Evolutionary conservation across 1,284 basidiomycete species (phyloP), one percentile per base, ranked within the genome.

Genomic region (Termitomyces sp.): DNA sequence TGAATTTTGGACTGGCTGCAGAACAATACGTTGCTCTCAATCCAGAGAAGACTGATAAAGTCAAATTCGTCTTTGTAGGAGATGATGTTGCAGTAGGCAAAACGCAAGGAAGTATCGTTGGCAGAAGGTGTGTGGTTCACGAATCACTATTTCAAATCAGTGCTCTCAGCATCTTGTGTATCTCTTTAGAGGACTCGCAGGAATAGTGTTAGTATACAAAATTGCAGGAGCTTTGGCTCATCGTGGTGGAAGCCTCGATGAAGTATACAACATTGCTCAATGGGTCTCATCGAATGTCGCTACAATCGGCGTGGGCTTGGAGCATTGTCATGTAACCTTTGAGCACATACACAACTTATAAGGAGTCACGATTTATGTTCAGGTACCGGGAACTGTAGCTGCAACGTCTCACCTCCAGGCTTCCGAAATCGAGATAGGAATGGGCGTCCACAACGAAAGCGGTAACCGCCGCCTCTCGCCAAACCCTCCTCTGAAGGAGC

Each of bases 371-470:
- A 33, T 39, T 28, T 10, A 38, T 38, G n/a, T 19, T 10, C 52
- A 91, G 88, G 84, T 93, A 51, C 90, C 92, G 5, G 93, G 92
- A 17, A 94, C 92, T 1, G 83, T 82, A 0, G 65, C 79, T 2
- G 70, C 75, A 2, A 73, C 82, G 46, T 80, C 81, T 2, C 80
- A 87, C 65, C 75, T 95, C 6, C 73, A 74, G 7, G 65, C 71
- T 3, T 71, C 79, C 40, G 90, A 94, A 70, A 82, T 93, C 51
- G 92, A 95, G 69, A 86, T 95, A 53, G 93, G 94, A 10, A 79
- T 90, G 77, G 90, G 90, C 17, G 95, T 96, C 59, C 94, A 98
- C 75, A 98, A 98, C 67, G 94, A 98, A 71, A 81, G 87, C 28
- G 95, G 94, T 9, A 77, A 85, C 63, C 76, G 75, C 52, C 85